Percentiles rank a stretch among this genome's conserved stretches.
Conservation (phyloP, 331 rosid species). For the Arachis monticola region DNA sequence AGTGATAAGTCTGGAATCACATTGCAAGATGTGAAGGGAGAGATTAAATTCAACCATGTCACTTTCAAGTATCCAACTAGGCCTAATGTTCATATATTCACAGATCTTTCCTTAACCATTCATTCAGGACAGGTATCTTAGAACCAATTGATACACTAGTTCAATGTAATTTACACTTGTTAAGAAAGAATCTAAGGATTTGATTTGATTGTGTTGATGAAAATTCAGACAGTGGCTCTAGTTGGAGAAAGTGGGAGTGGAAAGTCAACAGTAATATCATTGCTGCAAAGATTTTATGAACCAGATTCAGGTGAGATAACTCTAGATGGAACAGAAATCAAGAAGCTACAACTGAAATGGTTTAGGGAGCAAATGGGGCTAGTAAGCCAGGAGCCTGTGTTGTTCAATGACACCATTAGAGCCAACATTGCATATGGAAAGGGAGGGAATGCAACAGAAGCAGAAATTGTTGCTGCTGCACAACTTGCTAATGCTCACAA, state of each 20-base stretch:
- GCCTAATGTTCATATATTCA: slow-evolving; percentile 52
- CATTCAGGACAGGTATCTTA: slow-evolving; percentile 57
- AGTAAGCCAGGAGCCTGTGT: slow-evolving; percentile 64
- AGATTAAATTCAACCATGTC: slow-evolving; percentile 50
- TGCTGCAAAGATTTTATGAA: slow-evolving; percentile 65
- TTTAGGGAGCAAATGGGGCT: slow-evolving; percentile 68
- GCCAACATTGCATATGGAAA: slow-evolving; percentile 66
- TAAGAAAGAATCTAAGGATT: slow-evolving; percentile 38
- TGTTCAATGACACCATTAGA: slow-evolving; percentile 63
- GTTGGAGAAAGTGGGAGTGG: slow-evolving; percentile 78
- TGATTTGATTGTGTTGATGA: slow-evolving; percentile 21
- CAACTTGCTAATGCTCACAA: slow-evolving; percentile 67
- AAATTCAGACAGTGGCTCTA: slow-evolving; percentile 58
- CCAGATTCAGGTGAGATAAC: slow-evolving; percentile 61
- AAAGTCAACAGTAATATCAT: slow-evolving; percentile 61
- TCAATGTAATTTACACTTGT: neutral
- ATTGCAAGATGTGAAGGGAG: slow-evolving; percentile 54
- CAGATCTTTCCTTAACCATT: slow-evolving; percentile 55
- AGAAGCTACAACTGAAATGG: slow-evolving; percentile 61
- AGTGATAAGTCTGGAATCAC: slow-evolving; percentile 51
- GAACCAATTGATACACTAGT: neutral
- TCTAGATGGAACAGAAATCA: slow-evolving; percentile 61
- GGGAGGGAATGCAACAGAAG: slow-evolving; percentile 49
- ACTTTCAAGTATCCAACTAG: slow-evolving; percentile 64
- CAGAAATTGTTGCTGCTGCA: slow-evolving; percentile 61